phyloP scores from a whole-genome alignment of 78 protist species.

The Protostelium mycophagum region DNA sequence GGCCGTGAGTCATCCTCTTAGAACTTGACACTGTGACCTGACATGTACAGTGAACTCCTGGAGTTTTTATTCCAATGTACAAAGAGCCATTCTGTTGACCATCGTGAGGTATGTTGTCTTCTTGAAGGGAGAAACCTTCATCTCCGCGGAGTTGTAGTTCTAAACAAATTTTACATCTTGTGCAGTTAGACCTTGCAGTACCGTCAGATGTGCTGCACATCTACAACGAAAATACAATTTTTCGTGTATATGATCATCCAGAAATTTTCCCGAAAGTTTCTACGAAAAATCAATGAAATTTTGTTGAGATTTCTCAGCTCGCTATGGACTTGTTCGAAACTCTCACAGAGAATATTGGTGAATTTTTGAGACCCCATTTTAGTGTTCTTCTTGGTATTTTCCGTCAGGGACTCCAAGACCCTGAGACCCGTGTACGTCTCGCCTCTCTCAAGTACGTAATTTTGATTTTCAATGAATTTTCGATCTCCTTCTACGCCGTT shows the following conservation, averaged over 20 bases:
- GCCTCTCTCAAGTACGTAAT: slow-evolving; percentile 6
- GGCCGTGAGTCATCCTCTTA: slow-evolving; percentile 10
- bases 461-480: no score
- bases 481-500: no score
- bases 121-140: no score
- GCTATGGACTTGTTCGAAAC: slow-evolving; percentile 32
- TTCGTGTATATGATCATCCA: no score
- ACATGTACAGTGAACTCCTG: slow-evolving; percentile 8
- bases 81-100: background rate
- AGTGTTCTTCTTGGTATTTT: slow-evolving; percentile 8
- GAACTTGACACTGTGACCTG: background rate
- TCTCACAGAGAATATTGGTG: background rate
- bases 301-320: background rate
- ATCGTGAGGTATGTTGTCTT: slow-evolving; percentile 24
- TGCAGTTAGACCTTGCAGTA: background rate
- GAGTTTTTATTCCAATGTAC: slow-evolving; percentile 16
- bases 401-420: slow-evolving; percentile 15
- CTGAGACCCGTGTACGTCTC: slow-evolving; percentile 16
- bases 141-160: no score
- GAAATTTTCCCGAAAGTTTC: no score
- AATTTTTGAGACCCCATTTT: background rate
- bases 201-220: no score
- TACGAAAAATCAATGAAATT: background rate
- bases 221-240: no score
- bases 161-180: no score